Conservation (phyloP, 1,139 yeast genomes). For the Yamadazyma dendronema region DNA sequence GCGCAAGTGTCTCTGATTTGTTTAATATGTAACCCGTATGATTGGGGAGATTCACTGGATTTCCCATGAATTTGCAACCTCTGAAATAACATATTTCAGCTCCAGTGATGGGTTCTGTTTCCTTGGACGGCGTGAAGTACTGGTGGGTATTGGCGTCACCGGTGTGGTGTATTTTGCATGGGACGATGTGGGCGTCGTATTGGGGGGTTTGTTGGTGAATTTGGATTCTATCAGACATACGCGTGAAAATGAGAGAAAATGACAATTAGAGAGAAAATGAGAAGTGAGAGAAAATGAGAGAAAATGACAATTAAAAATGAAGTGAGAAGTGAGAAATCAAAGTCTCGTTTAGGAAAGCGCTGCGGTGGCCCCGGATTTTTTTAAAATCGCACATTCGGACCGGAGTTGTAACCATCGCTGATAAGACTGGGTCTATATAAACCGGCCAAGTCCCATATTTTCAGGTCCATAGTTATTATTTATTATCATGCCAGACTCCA, state of each 20-base stretch:
- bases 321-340: too few relatives aligned
- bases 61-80: constrained; percentile 40
- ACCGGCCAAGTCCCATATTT: too few relatives aligned
- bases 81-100: constrained; percentile 35
- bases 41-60: constrained; percentile 19
- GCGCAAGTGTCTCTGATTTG: constrained; percentile 28
- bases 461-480: too few relatives aligned
- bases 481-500: too few relatives aligned
- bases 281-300: too few relatives aligned
- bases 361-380: background rate
- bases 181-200: constrained; percentile 32
- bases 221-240: constrained; percentile 7
- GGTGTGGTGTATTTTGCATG: constrained; percentile 37
- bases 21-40: constrained; percentile 32
- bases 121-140: constrained; percentile 37
- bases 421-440: too few relatives aligned
- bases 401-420: too few relatives aligned
- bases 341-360: background rate
- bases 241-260: too few relatives aligned
- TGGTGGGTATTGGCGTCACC: constrained; percentile 40
- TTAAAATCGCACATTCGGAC: background rate
- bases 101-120: constrained; percentile 6
- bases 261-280: too few relatives aligned
- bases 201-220: constrained; percentile 9
- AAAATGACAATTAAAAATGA: too few relatives aligned